Conservation (phyloP, 495 filamentous ascomycete species). For the Margaritispora aquatica region DNA sequence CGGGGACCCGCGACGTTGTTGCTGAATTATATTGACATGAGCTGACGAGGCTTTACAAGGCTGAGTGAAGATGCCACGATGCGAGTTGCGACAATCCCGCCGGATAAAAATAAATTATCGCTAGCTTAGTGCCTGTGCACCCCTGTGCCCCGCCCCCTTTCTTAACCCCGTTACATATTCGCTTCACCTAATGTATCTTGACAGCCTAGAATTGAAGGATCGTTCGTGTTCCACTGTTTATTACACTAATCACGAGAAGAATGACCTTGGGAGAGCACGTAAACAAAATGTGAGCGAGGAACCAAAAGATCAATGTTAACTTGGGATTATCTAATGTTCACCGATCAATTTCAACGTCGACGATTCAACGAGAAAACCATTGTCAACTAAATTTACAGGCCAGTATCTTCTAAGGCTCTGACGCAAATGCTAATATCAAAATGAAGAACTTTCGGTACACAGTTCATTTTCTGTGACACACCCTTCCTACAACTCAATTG, state of each 20-base stretch:
- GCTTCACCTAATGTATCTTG: too few species aligned
- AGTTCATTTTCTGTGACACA: background rate
- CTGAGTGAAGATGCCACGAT: slow-evolving; percentile 1
- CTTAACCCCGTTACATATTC: background rate
- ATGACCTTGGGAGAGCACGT: too few species aligned
- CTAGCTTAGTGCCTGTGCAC: background rate
- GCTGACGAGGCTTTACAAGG: slow-evolving; percentile 1
- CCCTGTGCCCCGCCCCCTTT: background rate
- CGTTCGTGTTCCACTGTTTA: too few species aligned
- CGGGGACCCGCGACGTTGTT: background rate
- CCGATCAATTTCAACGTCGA: too few species aligned
- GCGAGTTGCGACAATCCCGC: background rate
- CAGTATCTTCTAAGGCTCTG: background rate
- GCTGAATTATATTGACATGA: background rate
- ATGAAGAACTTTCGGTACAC: too few species aligned
- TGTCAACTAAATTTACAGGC: background rate
- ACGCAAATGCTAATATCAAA: background rate
- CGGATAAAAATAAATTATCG: background rate
- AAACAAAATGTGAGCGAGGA: too few species aligned
- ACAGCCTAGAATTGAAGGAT: too few species aligned
- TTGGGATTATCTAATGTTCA: too few species aligned
- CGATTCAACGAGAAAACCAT: too few species aligned
- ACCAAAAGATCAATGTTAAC: too few species aligned
- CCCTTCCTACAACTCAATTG: slow-evolving; percentile 25
- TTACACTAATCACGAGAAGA: too few species aligned